phyloP scores from a whole-genome alignment of 2,329 filamentous ascomycete genomes.

The Phialophora macrospora region DNA sequence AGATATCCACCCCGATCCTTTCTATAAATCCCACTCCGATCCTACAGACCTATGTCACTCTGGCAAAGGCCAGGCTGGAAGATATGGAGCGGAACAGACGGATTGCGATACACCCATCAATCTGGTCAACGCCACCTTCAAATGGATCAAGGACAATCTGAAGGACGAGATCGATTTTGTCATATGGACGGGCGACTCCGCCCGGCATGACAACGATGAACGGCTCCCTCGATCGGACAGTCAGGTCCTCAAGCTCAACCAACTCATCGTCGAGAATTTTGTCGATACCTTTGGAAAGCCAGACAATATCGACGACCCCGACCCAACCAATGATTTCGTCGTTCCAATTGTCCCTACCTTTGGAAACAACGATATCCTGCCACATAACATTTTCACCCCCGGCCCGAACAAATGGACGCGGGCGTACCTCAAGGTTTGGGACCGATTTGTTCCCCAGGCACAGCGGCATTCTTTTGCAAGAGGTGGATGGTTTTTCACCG shows the following conservation, averaged over 20 bases:
- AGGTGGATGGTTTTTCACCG: constrained; percentile 92
- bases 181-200: constrained; percentile 90
- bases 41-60: constrained; percentile 76
- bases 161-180: constrained; percentile 85
- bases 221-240: constrained; percentile 72
- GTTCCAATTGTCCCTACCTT: constrained; percentile 88
- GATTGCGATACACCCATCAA: constrained; percentile 84
- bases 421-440: constrained; percentile 79
- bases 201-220: constrained; percentile 87
- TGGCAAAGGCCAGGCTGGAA: constrained; percentile 69
- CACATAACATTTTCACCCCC: constrained; percentile 87
- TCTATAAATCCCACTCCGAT: constrained; percentile 77
- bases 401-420: constrained; percentile 88
- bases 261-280: constrained; percentile 76
- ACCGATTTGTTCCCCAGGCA: constrained; percentile 83
- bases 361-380: constrained; percentile 96
- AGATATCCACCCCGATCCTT: constrained; percentile 92
- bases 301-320: constrained; percentile 54
- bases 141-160: constrained; percentile 81
- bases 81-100: constrained; percentile 82
- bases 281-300: constrained; percentile 69
- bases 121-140: constrained; percentile 84
- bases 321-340: constrained; percentile 63
- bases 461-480: constrained; percentile 89
- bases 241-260: constrained; percentile 80